Base-by-base conservation (phyloP, 2,329 filamentous ascomycete genomes). In the Cytospora piceicola region DNA sequence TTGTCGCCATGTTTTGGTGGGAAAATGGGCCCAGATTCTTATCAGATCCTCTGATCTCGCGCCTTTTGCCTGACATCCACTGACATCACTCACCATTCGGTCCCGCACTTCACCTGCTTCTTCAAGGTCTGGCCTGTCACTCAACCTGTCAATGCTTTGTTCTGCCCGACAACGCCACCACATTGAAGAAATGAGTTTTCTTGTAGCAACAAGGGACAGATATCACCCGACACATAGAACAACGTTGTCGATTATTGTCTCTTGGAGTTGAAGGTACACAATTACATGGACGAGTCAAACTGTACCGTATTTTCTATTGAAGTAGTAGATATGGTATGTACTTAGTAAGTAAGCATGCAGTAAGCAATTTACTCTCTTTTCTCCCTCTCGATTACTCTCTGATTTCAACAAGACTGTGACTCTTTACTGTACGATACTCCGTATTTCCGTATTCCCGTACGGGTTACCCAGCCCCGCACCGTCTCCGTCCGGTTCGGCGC, bases 81-180 rank as follows among this genome's bases (percentile, higher is more conserved):
- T 63, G 60, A 63, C 60, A 63, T 63, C 60, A 63, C 60, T 63
- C 60, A 63, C 60, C 60, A 57, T 22, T 54, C 60, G 49, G 52
- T 2, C 42, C 15, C 60, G 34, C 29, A 11, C 30, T 57, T 57
- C 39, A 57, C 56, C 39, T 55, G 39, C 32, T 42, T 30, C 56
- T 55, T n/a, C 60, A 63, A 63, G 60, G 60, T 29, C 60, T 63
- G 22, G 53, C 60, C 60, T 46, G 52, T 32, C 52, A 42, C 36
- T 55, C 24, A 32, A n/a, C 42, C 59, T 42, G 17, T 20, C 20
- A 20, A 42, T 42, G 39, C 4, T 42, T 27, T 7, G n/a, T 27
- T n/a, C 17, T 46, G 42, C 4, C 42, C n/a, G n/a, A 17, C 20
- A 46, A n/a, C 42, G n/a, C 42, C 42, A n/a, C 42, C 20, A n/a